Base-by-base conservation (phyloP, 306 rosid species). In the Prunus mira region DNA sequence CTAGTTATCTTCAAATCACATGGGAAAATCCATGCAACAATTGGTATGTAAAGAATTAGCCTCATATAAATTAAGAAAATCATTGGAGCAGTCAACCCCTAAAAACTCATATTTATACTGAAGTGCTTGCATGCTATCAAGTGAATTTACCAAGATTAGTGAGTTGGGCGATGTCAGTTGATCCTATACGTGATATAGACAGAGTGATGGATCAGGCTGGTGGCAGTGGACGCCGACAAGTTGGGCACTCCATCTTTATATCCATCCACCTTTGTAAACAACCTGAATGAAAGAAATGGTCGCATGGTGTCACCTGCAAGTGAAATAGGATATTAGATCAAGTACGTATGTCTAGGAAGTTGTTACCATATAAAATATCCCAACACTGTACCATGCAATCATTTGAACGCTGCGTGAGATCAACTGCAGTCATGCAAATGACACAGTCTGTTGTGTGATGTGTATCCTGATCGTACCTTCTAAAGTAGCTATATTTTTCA, bases 251-350 rank as follows among this genome's bases (percentile, higher is more conserved):
- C 99, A 95, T 95, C 90, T 95, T 95, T 79, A 92, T 86, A 84
- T 95, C 99, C 99, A 95, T 95, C 99, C 99, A 95, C 86, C 99
- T 90, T 88, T 95, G 99, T 80, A 95, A 88, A 76, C 99, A 95
- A 63, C 96, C 93, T 11, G 98, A 86, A 78, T 95, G 99, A 87
- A 95, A 95, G 84, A 92, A 92, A 88, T 95, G 99, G 78, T 95
- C 99, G 56, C 99, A 95, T 19, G 99, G 99, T 10, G 99, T 95
- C 61, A 95, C 97, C 98, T 95, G 88, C 51, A 57, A 15, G 41
- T 80, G 34, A 76, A 28, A 62, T 45, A 49, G 67, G 13, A 80
- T 24, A 72, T 79, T 71, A 81, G 81, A 74, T 56, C 77, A 63
- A 51, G 60, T n/a, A 78, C 49, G 52, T 4, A 24, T 65, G 67